phyloP scores from a whole-genome alignment of 305 asterid species.

The Withania somnifera region DNA sequence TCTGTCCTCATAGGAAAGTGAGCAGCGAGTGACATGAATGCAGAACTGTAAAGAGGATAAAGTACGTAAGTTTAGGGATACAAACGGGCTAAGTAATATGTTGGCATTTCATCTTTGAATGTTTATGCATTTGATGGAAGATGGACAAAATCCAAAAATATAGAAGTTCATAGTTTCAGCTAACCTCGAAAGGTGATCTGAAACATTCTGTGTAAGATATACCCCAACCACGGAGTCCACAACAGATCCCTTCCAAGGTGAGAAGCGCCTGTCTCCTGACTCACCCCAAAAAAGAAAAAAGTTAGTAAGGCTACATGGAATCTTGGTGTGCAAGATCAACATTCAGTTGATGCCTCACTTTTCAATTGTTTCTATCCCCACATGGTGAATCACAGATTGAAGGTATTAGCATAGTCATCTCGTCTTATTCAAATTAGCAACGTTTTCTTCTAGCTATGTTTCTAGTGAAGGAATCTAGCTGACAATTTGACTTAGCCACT shows the following conservation, averaged over 20 bases:
- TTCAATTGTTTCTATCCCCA: not conserved
- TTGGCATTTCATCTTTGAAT: conserved; percentile 7
- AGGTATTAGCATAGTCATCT: not conserved
- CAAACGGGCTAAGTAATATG: not conserved
- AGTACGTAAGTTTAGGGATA: not conserved
- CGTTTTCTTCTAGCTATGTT: not conserved
- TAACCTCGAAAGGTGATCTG: conserved; percentile 96
- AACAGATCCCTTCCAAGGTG: conserved; percentile 98
- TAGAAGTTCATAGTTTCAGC: conserved; percentile 7
- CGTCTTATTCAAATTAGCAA: not conserved
- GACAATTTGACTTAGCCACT: not conserved
- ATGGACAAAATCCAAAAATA: not conserved
- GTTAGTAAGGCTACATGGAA: not conserved
- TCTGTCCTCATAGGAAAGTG: conserved; percentile 43
- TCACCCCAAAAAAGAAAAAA: not conserved
- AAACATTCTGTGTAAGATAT: conserved; percentile 93
- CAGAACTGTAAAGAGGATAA: conserved; percentile 59
- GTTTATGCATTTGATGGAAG: not conserved
- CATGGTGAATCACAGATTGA: not conserved
- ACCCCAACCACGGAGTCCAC: conserved; percentile 94
- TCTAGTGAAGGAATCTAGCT: not conserved
- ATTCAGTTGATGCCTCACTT: not conserved
- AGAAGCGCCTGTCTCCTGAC: conserved; percentile 87
- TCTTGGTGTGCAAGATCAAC: not conserved
- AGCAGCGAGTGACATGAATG: conserved; percentile 88